A percentile compares a stretch with the other conserved stretches of the same genome.
Conservation (phyloP, 176 grass and related monocot species). For the Triticum dicoccoides region DNA sequence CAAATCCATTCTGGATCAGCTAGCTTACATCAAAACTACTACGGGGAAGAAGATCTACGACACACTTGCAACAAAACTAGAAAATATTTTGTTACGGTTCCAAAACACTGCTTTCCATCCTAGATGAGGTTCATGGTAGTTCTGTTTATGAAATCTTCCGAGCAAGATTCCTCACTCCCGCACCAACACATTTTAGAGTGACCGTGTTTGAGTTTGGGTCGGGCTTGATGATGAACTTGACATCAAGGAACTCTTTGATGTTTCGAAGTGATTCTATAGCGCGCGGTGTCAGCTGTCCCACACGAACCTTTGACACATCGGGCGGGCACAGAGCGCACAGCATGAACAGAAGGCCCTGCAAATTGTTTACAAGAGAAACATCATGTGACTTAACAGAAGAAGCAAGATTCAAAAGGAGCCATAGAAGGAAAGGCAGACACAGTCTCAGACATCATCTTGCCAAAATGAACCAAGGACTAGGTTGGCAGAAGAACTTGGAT, state of each 20-base stretch:
- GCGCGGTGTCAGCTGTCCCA: conserved; percentile 71
- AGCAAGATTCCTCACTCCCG: conserved; percentile 72
- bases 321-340: conserved; percentile 76
- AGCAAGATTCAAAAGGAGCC: neutral
- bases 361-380: conserved; percentile 22
- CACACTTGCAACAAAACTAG: neutral
- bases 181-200: conserved; percentile 77
- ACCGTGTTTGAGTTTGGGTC: conserved; percentile 66
- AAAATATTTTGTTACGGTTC: neutral
- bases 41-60: neutral
- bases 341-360: conserved; percentile 83
- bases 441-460: neutral
- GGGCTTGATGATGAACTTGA: conserved; percentile 78
- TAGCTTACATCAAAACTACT: neutral
- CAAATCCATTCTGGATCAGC: conserved; percentile 1
- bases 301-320: conserved; percentile 74
- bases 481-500: neutral
- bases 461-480: neutral
- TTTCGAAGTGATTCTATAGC: conserved; percentile 81
- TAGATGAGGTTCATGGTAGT: neutral
- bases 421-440: neutral
- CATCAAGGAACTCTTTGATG: conserved; percentile 78
- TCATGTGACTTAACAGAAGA: neutral
- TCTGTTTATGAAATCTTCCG: conserved; percentile 59
- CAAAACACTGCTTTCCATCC: conserved; percentile 13